Evolutionary conservation across 306 rosid species (phyloP).

Genomic region (Begonia masoniana): DNA sequence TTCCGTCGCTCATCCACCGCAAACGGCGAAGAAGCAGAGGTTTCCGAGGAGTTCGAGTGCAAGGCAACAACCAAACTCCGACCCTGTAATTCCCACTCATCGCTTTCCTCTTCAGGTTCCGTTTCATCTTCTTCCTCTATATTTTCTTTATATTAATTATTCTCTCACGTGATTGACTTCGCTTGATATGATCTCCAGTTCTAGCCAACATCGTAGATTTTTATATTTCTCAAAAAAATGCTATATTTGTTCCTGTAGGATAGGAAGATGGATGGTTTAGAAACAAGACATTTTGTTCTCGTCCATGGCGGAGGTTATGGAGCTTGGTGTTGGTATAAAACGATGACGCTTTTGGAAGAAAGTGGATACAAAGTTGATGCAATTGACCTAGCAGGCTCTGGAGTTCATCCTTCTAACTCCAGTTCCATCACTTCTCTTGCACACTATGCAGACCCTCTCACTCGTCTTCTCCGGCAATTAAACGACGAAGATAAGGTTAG

Average conservation of each 20-base stretch:
- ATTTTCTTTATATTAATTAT: conserved; percentile 5
- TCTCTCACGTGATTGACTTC: not conserved
- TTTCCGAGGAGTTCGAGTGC: conserved; percentile 84
- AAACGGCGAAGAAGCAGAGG: conserved; percentile 18
- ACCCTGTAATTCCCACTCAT: conserved; percentile 80
- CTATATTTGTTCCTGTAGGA: conserved; percentile 24
- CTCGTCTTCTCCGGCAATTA: conserved; percentile 58
- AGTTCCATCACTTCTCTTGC: conserved; percentile 52
- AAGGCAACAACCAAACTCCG: conserved; percentile 69
- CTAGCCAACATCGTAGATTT: no score
- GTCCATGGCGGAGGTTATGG: conserved; percentile 98
- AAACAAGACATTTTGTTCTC: conserved; percentile 74
- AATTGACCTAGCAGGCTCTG: conserved; percentile 84
- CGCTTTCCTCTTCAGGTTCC: conserved; percentile 66
- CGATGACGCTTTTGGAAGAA: conserved; percentile 89
- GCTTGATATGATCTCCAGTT: no score
- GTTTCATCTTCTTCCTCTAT: not conserved
- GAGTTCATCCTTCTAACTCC: conserved; percentile 66
- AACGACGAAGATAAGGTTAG: conserved; percentile 43
- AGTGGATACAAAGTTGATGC: conserved; percentile 71
- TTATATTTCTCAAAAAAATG: no score
- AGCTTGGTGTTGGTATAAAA: conserved; percentile 99
- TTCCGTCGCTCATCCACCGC: conserved; percentile 55
- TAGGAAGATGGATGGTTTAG: conserved; percentile 64
- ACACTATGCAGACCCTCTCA: conserved; percentile 78